A percentile compares a stretch with the other conserved stretches of the same genome.
These are phyloP conservation scores for Sporobolus alterniflorus DNA, from an alignment of 202 grass and related monocot species.

Conservation along the genomic window DNA sequence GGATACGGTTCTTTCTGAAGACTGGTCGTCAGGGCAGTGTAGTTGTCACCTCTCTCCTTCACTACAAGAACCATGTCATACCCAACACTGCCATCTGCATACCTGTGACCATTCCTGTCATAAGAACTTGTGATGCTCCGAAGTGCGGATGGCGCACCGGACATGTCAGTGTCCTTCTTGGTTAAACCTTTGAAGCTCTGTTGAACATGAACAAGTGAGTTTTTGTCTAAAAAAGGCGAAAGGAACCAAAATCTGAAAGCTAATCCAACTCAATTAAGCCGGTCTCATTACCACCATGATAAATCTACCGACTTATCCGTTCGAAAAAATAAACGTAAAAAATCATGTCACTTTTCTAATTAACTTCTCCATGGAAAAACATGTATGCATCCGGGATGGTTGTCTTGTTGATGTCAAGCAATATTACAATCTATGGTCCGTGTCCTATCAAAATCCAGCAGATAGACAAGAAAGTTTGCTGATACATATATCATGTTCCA, in stretches of 20 bases:
- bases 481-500: neutral
- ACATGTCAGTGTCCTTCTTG: conserved; percentile 44
- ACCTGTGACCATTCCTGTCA: conserved; percentile 41
- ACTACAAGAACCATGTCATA: conserved; percentile 63
- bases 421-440: neutral
- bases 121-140: conserved; percentile 46
- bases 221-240: neutral
- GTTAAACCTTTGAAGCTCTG: conserved; percentile 45
- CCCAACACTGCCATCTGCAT: conserved; percentile 41
- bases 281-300: neutral
- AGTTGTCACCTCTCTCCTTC: conserved; percentile 45
- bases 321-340: neutral
- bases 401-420: neutral
- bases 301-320: neutral
- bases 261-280: neutral
- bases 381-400: neutral
- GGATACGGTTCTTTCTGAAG: conserved; percentile 39
- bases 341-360: neutral
- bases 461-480: neutral
- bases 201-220: neutral
- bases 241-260: neutral
- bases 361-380: neutral
- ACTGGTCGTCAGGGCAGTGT: conserved; percentile 35
- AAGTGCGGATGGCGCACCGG: conserved; percentile 43
- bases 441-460: neutral